Base-by-base conservation (phyloP, 2,329 filamentous ascomycete genomes). In the Waltergamsia citrina region DNA sequence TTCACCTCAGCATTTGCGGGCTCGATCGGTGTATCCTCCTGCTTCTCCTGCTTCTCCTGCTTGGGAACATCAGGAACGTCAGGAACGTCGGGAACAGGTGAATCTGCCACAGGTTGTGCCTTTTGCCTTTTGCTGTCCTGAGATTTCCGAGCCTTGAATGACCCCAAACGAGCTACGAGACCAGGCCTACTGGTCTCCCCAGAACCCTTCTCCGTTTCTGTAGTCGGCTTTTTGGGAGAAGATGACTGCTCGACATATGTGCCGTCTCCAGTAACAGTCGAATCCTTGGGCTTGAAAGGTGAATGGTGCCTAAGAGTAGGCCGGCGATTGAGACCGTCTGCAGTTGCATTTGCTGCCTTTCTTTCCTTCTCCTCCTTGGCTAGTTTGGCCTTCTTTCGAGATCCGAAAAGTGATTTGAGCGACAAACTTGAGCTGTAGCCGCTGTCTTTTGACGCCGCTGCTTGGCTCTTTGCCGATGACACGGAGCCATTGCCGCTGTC, bases 341-440 rank as follows among this genome's bases (percentile, higher is more conserved):
- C 12, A 12, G 20, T 10, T 7, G 19, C 19, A 12, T 29, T 23
- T 30, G 19, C 27, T 33, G 33, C 36, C 34, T 37, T 23, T n/a
- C 20, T 11, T 22, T 25, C 21, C 17, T 17, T 30, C 41, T 7
- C 49, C 44, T 37, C 48, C 52, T 14, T 56, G 52, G 2, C 38
- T 32, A 16, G 46, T 38, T 4, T 45, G 44, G 9, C 47, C 37
- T 24, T 37, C 38, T 54, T 60, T 7, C 51, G 46, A 16, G 59
- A 54, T 34, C 50, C 57, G 18, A 49, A 51, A n/a, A 70, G 60
- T 1, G 73, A 77, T 25, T 68, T 63, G 14, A 76, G 49, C 10
- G 74, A 78, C 5, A 71, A 56, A 43, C 69, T 76, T 7, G 73
- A 78, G 44, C 71, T 71, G 44, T 78, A 79, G 12, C 73, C 73